Percentiles rank a stretch among this genome's conserved stretches.
Evolutionary conservation across 2,329 filamentous ascomycete species (phyloP).

Genomic region (Ophiostoma novo-ulmi): DNA sequence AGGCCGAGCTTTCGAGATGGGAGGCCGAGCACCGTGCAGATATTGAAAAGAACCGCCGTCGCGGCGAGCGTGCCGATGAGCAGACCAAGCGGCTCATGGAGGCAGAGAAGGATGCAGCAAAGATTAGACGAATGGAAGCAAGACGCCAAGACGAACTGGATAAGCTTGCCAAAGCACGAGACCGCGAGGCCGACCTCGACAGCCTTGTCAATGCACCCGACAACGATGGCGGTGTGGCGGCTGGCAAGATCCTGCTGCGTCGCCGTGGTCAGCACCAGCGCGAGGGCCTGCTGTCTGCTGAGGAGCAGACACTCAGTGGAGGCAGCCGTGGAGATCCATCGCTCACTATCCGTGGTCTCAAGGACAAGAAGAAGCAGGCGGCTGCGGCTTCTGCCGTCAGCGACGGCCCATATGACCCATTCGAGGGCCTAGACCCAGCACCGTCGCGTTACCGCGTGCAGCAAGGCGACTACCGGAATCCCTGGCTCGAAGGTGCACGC

Average conservation of each 20-base stretch:
- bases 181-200: conserved; percentile 64
- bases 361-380: conserved; percentile 48
- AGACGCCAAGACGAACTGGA: conserved; percentile 67
- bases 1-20: conserved; percentile 58
- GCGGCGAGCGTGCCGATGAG: conserved; percentile 51
- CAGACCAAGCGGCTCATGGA: conserved; percentile 50
- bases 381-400: conserved; percentile 41
- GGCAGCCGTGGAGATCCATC: conserved; percentile 23
- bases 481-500: conserved; percentile 63
- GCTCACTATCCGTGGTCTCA: conserved; percentile 74
- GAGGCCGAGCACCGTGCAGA: conserved; percentile 66
- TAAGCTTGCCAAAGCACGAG: conserved; percentile 56
- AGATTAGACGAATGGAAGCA: conserved; percentile 58
- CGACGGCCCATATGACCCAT: conserved; percentile 81
- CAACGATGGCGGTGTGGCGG: conserved; percentile 34
- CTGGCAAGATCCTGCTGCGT: conserved; percentile 63
- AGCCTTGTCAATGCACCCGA: conserved; percentile 60
- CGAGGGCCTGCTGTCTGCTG: conserved; percentile 33
- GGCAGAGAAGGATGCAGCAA: conserved; percentile 62
- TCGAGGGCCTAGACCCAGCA: conserved; percentile 66
- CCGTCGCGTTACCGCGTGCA: conserved; percentile 66
- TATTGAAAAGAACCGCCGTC: conserved; percentile 56
- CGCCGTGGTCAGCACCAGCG: conserved; percentile 56
- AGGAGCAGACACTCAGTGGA: conserved; percentile 39
- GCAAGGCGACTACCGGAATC: conserved; percentile 62